Evolutionary conservation across 2,329 filamentous ascomycete species (phyloP), one percentile per base, ranked within the genome.

Genomic region (Penicillium sp.): DNA sequence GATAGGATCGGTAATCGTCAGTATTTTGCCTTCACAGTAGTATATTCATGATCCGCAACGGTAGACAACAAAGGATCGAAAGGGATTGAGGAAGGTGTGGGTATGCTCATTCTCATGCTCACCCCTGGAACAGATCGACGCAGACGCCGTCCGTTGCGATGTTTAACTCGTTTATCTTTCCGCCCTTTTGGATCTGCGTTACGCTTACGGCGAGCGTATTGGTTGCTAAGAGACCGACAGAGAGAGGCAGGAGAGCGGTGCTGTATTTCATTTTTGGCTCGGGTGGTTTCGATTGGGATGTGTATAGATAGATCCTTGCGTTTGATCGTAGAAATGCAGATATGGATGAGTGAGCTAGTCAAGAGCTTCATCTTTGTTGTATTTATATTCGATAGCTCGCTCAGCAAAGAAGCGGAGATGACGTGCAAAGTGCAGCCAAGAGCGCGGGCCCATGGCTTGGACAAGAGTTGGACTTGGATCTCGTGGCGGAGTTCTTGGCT

Each of bases 51-150:
- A 21, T 21, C 21, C 21, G 21, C 2, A 21, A 21, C 2, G 21
- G 21, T 21, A 21, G 21, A 21, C 21, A 21, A 21, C 21, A 21
- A 21, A 21, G 21, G 21, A 21, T 21, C 21, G 21, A 21, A 21
- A 1, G 21, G 21, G 21, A 21, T 21, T 21, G 21, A 21, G 21
- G 2, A 21, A 21, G 21, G 15, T 38, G 8, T 38, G 15, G 35
- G 6, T 38, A 35, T 35, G 31, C 13, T 35, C 26, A 13, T 35
- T 4, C 5, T 11, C 35, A 15, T 41, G 35, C 35, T 41, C 35
- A 41, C 51, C 35, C 51, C 51, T 30, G 21, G 35, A 45, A 54
- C 19, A 54, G 35, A 26, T 54, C 51, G 7, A 54, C 44, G 51
- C 35, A 54, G 38, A 38, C 44, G 9, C 51, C 21, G 23, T 54